A percentile compares a stretch with the other conserved stretches of the same genome.
Evolutionary conservation across 2,329 filamentous ascomycete species (phyloP).

Genomic region (Ophiosphaerella korrae): DNA sequence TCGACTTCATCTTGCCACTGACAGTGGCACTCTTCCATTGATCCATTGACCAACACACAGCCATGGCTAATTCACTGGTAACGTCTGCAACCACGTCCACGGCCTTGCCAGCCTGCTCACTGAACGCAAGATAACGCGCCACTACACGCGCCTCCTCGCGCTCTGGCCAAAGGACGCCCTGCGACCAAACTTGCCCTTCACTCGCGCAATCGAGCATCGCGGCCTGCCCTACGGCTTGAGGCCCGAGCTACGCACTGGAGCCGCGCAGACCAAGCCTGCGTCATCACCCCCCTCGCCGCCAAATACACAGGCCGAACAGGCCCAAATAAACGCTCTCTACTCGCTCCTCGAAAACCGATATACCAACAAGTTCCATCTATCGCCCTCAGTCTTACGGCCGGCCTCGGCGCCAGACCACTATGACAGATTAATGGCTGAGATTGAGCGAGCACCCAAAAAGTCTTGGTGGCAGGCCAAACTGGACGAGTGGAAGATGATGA

Average conservation of each 20-base stretch:
- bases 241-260: slow-evolving; percentile 23
- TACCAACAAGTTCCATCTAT: slow-evolving; percentile 47
- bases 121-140: slow-evolving; percentile 44
- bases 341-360: slow-evolving; percentile 66
- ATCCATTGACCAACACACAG: too few species aligned
- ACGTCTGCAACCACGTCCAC: not conserved
- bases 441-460: slow-evolving; percentile 42
- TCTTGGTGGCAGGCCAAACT: slow-evolving; percentile 42
- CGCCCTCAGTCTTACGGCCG: slow-evolving; percentile 36
- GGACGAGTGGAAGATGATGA: slow-evolving; percentile 47
- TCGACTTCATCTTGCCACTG: too few species aligned
- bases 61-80: slow-evolving; percentile 25
- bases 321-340: slow-evolving; percentile 63
- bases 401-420: slow-evolving; percentile 44
- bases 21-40: too few species aligned
- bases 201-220: slow-evolving; percentile 50
- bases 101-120: slow-evolving; percentile 5
- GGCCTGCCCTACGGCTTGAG: slow-evolving; percentile 37
- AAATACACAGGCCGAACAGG: slow-evolving; percentile 43
- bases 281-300: slow-evolving; percentile 12
- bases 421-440: slow-evolving; percentile 42
- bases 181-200: slow-evolving; percentile 55
- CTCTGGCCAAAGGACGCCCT: slow-evolving; percentile 58
- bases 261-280: slow-evolving; percentile 7
- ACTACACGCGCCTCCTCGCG: slow-evolving; percentile 56